Percentiles rank a stretch among this genome's conserved stretches.
Conservation (phyloP, 108 stramenopile species). For the Thalassiosira profunda region DNA sequence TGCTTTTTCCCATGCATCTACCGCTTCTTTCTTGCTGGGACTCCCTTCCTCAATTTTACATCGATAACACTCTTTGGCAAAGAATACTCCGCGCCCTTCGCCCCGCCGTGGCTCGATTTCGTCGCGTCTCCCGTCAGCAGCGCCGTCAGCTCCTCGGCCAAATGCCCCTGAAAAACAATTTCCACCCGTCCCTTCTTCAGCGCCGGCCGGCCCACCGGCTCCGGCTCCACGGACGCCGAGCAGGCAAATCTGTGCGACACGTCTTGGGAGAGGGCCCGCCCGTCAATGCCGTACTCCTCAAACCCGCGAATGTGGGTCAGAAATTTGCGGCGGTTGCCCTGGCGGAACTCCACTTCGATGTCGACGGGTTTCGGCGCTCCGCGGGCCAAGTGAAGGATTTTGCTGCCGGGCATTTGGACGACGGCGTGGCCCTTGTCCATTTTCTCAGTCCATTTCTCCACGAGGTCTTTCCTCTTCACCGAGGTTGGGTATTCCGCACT, state of each 20-base stretch:
- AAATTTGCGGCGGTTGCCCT: constrained; percentile 74
- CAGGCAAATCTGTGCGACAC: constrained; percentile 78
- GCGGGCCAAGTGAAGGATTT: constrained; percentile 52
- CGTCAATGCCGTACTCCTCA: constrained; percentile 81
- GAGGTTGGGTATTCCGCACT: constrained; percentile 32
- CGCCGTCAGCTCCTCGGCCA: constrained; percentile 75
- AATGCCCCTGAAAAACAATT: constrained; percentile 75
- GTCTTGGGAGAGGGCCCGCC: constrained; percentile 53
- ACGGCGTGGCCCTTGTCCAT: constrained; percentile 73
- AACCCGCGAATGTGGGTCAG: constrained; percentile 71
- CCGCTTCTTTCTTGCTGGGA: constrained; percentile 67
- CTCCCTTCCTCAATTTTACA: constrained; percentile 69
- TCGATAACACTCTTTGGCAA: constrained; percentile 67
- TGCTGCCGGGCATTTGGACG: constrained; percentile 82
- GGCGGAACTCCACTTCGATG: constrained; percentile 68
- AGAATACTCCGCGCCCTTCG: constrained; percentile 58
- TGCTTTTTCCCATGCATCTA: too few relatives aligned
- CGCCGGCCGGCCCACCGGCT: constrained; percentile 60
- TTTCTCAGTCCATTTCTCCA: constrained; percentile 48
- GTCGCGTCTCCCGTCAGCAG: constrained; percentile 77
- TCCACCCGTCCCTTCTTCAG: constrained; percentile 71
- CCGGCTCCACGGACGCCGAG: constrained; percentile 56
- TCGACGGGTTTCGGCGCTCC: constrained; percentile 67
- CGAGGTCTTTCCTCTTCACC: constrained; percentile 67
- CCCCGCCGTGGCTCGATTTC: constrained; percentile 74